A percentile compares a stretch with the other conserved stretches of the same genome.
phyloP scores from a whole-genome alignment of 768 basidiomycete species.

The Leccinum pellstonianum region DNA sequence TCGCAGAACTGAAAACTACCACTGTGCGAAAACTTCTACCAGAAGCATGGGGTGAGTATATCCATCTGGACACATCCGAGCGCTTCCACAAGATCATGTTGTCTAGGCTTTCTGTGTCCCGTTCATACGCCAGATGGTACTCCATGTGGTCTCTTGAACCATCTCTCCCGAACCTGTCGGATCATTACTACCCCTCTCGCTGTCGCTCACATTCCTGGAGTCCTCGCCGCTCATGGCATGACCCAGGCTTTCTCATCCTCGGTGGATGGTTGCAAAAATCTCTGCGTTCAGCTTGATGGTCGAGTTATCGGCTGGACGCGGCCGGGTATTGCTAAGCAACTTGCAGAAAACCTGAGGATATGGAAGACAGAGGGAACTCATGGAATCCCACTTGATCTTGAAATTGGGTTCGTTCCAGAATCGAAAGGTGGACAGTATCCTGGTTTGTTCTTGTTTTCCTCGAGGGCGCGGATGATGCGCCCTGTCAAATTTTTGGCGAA shows the following conservation, averaged over 20 bases:
- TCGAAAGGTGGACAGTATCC: conserved; percentile 96
- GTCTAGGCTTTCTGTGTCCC: conserved; percentile 89
- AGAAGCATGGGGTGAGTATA: conserved; percentile 87
- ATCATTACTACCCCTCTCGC: conserved; percentile 78
- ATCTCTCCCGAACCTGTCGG: conserved; percentile 90
- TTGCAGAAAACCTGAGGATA: conserved; percentile 82
- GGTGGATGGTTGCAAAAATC: conserved; percentile 76
- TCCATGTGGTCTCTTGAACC: conserved; percentile 96
- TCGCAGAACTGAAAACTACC: conserved; percentile 97
- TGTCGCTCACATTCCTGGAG: conserved; percentile 74
- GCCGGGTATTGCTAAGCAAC: conserved; percentile 65
- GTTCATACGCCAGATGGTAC: conserved; percentile 99
- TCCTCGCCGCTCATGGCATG: conserved; percentile 91
- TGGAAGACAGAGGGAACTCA: conserved; percentile 92
- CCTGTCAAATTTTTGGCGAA: conserved; percentile 91
- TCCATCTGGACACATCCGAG: not conserved
- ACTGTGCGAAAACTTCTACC: conserved; percentile 94
- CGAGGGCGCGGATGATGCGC: conserved; percentile 92
- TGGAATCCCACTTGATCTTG: conserved; percentile 86
- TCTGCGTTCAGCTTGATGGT: conserved; percentile 95
- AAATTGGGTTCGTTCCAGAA: conserved; percentile 88
- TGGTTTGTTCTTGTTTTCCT: conserved; percentile 89
- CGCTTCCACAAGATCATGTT: conserved; percentile 10
- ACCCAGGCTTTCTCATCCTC: conserved; percentile 80
- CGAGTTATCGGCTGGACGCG: conserved; percentile 92